Conservation (phyloP, 2,329 filamentous ascomycete genomes). For the Purpureocillium takamizusanense region DNA sequence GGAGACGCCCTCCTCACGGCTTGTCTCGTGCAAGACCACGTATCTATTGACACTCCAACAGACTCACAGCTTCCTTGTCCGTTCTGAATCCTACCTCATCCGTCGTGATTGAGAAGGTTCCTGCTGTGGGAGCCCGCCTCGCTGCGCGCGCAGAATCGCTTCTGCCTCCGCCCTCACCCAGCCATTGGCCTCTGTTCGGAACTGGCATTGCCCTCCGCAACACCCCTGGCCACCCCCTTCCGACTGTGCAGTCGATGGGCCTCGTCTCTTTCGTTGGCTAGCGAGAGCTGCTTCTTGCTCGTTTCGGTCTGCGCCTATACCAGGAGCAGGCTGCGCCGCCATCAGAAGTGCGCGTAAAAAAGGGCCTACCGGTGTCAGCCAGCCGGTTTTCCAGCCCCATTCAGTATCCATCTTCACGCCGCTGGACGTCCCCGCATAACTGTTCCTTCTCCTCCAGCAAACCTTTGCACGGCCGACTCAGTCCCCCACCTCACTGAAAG, state of each 20-base stretch:
- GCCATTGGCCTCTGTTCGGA: not conserved
- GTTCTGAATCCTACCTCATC: not conserved
- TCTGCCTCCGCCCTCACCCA: not conserved
- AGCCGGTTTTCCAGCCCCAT: no score
- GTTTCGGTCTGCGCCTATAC: no score
- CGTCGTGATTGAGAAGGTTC: not conserved
- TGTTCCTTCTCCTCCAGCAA: slow-evolving; percentile 3
- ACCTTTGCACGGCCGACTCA: not conserved
- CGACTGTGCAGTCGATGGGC: not conserved
- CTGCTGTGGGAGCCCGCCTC: not conserved
- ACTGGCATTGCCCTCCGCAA: slow-evolving; percentile 1
- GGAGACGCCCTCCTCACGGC: no score
- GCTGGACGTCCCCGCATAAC: not conserved
- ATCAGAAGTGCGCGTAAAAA: not conserved
- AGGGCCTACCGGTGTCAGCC: not conserved
- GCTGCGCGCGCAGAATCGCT: not conserved
- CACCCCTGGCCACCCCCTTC: not conserved
- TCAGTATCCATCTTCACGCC: no score
- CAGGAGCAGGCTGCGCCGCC: not conserved
- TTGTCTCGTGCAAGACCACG: no score
- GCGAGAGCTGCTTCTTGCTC: not conserved
- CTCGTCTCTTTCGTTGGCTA: not conserved
- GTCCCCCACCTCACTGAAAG: no score
- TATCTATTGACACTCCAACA: no score
- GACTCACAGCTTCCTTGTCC: not conserved